Evolutionary conservation across 495 filamentous ascomycete species (phyloP).

Genomic region (Cairneyella variabilis): DNA sequence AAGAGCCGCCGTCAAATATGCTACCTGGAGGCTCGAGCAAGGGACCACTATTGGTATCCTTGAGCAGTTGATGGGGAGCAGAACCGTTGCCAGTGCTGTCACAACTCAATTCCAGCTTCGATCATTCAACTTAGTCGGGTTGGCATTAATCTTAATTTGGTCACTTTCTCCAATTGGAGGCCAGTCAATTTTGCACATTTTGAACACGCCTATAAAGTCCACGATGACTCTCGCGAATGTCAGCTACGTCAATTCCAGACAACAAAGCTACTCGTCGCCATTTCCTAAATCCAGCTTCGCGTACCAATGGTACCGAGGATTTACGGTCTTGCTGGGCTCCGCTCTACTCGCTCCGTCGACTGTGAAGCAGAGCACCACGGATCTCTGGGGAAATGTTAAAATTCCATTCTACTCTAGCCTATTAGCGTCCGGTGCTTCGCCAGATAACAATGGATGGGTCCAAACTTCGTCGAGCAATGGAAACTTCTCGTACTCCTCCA

Average conservation of each 20-base stretch:
- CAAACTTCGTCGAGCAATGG: conserved; percentile 2
- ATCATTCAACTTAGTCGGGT: conserved; percentile 13
- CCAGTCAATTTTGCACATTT: conserved; percentile 20
- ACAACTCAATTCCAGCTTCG: conserved; percentile 18
- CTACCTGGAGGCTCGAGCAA: conserved; percentile 21
- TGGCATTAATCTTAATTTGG: conserved; percentile 19
- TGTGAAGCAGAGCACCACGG: conserved; percentile 9
- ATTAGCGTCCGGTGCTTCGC: background rate
- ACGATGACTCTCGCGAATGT: background rate
- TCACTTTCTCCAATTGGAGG: conserved; percentile 18
- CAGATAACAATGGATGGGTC: conserved; percentile 17
- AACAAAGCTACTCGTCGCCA: conserved; percentile 12
- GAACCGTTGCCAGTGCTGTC: conserved; percentile 20
- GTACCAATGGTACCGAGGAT: conserved; percentile 10
- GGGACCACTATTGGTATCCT: conserved; percentile 18
- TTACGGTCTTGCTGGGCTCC: conserved; percentile 13
- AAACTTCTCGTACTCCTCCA: conserved; percentile 15
- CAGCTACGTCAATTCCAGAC: conserved; percentile 16
- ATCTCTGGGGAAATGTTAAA: conserved; percentile 22
- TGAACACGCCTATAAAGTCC: conserved; percentile 5
- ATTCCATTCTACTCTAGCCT: conserved; percentile 15
- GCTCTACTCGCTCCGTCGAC: conserved; percentile 6
- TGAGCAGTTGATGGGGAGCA: conserved; percentile 24
- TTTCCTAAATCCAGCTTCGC: background rate
- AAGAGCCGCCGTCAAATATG: conserved; percentile 18